These are phyloP conservation scores for Clarireedia hainanense DNA, from an alignment of 2,329 filamentous ascomycete species.

Conservation along the genomic window DNA sequence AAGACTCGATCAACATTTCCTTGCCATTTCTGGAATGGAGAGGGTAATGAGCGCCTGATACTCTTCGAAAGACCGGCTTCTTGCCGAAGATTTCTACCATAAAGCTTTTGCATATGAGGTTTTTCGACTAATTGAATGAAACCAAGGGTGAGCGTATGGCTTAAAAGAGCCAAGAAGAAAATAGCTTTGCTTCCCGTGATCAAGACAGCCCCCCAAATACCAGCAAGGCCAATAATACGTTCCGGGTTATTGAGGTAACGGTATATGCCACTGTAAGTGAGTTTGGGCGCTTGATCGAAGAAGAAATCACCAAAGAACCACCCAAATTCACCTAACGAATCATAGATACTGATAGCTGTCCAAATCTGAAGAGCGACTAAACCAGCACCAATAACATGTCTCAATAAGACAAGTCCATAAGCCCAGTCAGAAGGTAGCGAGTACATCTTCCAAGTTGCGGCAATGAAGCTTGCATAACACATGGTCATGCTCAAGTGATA, in stretches of 20 bases:
- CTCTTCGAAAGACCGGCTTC: conserved; percentile 91
- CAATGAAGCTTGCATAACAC: conserved; percentile 82
- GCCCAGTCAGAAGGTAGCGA: conserved; percentile 77
- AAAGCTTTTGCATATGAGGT: conserved; percentile 97
- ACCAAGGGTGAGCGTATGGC: conserved; percentile 74
- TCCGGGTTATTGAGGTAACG: conserved; percentile 97
- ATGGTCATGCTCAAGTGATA: conserved; percentile 90
- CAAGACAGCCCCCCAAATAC: conserved; percentile 89
- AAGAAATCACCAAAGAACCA: conserved; percentile 99
- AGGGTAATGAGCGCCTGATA: conserved; percentile 76
- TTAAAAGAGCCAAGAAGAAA: conserved; percentile 77
- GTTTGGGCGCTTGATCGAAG: conserved; percentile 78
- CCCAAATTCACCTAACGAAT: conserved; percentile 92
- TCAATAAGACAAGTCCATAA: conserved; percentile 75
- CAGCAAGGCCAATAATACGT: conserved; percentile 83
- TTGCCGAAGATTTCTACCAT: conserved; percentile 72
- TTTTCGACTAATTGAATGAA: conserved; percentile 93
- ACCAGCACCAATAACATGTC: conserved; percentile 75
- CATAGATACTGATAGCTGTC: conserved; percentile 89
- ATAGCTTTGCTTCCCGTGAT: conserved; percentile 86
- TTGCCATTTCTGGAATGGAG: conserved; percentile 74
- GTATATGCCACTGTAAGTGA: conserved; percentile 96
- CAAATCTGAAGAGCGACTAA: conserved; percentile 83
- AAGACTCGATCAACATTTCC: conserved; percentile 82
- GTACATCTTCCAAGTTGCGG: conserved; percentile 96